Evolutionary conservation across 495 filamentous ascomycete species (phyloP).

Genomic region (Cercophora sp.): DNA sequence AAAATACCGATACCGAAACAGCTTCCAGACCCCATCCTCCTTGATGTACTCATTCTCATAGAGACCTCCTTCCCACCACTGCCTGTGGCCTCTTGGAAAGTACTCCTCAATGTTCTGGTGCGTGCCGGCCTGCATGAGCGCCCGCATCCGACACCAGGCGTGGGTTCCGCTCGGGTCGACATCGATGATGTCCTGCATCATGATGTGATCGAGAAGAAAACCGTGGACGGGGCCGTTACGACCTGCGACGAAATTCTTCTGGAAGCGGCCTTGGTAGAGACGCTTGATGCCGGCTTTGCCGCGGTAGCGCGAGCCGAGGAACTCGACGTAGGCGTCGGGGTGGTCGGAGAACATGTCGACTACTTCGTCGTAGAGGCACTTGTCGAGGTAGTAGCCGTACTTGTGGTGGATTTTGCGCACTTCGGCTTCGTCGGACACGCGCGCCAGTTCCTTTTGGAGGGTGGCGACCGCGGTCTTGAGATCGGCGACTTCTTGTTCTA

Average conservation of each 20-base stretch:
- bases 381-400: conserved; percentile 58
- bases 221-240: conserved; percentile 54
- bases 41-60: conserved; percentile 61
- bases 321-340: conserved; percentile 53
- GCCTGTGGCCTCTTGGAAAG: conserved; percentile 47
- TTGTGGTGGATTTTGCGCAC: conserved; percentile 53
- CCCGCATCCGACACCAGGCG: conserved; percentile 52
- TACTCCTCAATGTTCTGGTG: conserved; percentile 44
- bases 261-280: conserved; percentile 52
- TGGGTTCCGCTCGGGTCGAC: conserved; percentile 42
- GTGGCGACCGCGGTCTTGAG: conserved; percentile 39
- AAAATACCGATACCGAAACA: conserved; percentile 53
- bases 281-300: conserved; percentile 50
- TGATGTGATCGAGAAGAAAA: conserved; percentile 53
- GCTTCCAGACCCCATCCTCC: conserved; percentile 52
- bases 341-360: conserved; percentile 50
- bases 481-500: conserved; percentile 39
- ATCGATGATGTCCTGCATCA: conserved; percentile 54
- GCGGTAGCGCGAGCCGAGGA: conserved; percentile 51
- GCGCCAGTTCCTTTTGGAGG: conserved; percentile 33
- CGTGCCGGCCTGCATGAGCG: conserved; percentile 52
- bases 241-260: conserved; percentile 42
- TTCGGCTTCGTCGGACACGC: conserved; percentile 43
- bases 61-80: conserved; percentile 56
- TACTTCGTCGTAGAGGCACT: conserved; percentile 55